Evolutionary conservation across 148 eudicot species (phyloP), one percentile per base, ranked within the genome.

Genomic region (Pharnaceum exiguum): DNA sequence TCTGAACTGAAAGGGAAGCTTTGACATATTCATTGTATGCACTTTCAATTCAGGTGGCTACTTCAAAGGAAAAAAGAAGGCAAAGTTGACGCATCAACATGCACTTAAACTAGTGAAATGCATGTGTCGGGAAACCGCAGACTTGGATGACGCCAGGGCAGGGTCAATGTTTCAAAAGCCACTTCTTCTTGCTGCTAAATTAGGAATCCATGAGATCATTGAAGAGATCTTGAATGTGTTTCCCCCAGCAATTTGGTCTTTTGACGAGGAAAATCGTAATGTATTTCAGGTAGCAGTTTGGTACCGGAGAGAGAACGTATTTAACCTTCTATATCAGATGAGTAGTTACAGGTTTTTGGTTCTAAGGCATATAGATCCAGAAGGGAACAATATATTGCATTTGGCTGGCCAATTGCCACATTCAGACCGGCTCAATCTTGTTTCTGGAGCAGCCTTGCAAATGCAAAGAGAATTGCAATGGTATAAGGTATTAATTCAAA

Each of bases 401-500:
- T 40, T 69, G 55, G 73, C 67, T 1, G 67, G 62, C 13, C 54
- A 27, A 28, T 69, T 69, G 32, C 67, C 73, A 2, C 29, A 62
- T 32, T 11, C 56, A 11, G 62, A 69, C 16, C 57, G 67, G 23
- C 62, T 69, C 19, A 69, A 46, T 39, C 62, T 69, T 12, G 66
- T 59, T 19, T 71, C 75, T 0, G 70, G 70, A 37, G 65, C 70
- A 35, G 66, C 65, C 31, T 30, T 65, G 21, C 70, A 59, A 10
- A 52, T 71, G 60, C 70, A 65, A 50, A 50, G 70, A 2, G 75
- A 71, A 35, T 10, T 71, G n/a, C 70, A 52, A 29, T 71, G 75
- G 75, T 71, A 65, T 55, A 23, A 63, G 75, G 75, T 71, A 29
- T n/a, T 26, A 10, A 11, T 10, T 15, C 5, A 21, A 7, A 5